Base-by-base conservation (phyloP, 2,329 filamentous ascomycete species). In the Exophiala dermatitidis region DNA sequence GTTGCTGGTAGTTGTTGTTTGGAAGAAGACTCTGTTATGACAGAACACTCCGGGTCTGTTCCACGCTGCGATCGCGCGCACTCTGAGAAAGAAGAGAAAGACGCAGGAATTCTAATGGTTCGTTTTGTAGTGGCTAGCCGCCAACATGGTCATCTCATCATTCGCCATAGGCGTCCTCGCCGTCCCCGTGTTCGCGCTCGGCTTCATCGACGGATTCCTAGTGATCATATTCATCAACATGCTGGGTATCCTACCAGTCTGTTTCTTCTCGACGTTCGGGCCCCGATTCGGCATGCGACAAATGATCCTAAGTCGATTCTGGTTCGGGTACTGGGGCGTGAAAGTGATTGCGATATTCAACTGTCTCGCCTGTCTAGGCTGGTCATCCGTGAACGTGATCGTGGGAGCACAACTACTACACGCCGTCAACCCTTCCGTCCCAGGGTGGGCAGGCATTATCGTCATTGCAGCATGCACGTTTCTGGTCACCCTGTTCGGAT, bases 231-330 rank as follows among this genome's bases (percentile, higher is more conserved):
- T 90, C 70, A 80, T 90, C 72, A 90, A 90, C 63, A 65, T 88
- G 3, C 72, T 91, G 6, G 85, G 84, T n/a, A 77, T 85, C 46
- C 65, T 83, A 46, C 84, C 86, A 0, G 86, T 88, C 10, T 85
- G 81, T 65, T 88, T 84, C 70, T 90, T 90, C 74, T 86, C 84
- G 1, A 86, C 81, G 12, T 88, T 90, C 64, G 86, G 87, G 2
- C 83, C 87, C 2, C 72, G 73, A 5, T 89, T 88, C 60, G 87
- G 86, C 3, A 74, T 90, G 59, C 80, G 87, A 50, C 87, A 90
- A 65, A 89, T 90, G 83, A 84, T 90, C 1, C 74, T 90, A n/a
- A 83, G 84, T 7, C 77, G 86, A 34, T 90, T 85, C 70, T 90
- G 78, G 71, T 90, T 89, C 66, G 86, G 86, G 5, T 87, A 80